phyloP scores from a whole-genome alignment of 176 grass and related monocot species.

The Carex pumila region DNA sequence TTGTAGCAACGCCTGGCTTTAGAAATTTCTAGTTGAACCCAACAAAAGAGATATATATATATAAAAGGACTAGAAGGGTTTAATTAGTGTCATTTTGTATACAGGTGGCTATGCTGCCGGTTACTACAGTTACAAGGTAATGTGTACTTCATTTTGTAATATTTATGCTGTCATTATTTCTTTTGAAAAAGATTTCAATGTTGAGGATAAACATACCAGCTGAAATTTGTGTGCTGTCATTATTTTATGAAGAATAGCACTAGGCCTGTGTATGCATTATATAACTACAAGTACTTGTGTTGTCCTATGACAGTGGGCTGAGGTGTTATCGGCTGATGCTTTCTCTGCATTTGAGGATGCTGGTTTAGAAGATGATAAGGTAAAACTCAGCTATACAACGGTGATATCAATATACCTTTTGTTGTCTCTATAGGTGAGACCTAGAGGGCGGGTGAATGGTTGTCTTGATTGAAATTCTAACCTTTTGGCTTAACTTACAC shows the following conservation, averaged over 20 bases:
- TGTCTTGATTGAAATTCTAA: too few relatives aligned
- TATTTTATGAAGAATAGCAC: not conserved
- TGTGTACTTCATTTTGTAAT: not conserved
- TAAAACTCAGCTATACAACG: conserved; percentile 9
- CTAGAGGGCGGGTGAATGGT: too few relatives aligned
- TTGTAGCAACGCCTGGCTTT: not conserved
- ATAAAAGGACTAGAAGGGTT: not conserved
- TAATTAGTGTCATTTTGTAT: not conserved
- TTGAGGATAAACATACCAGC: not conserved
- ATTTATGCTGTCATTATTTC: not conserved
- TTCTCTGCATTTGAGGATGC: conserved; percentile 98
- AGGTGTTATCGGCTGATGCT: conserved; percentile 93
- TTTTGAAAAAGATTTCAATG: not conserved
- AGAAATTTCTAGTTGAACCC: not conserved
- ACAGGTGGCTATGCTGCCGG: conserved; percentile 96
- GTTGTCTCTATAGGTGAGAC: too few relatives aligned
- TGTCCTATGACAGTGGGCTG: conserved; percentile 61
- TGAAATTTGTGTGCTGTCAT: not conserved
- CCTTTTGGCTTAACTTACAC: too few relatives aligned
- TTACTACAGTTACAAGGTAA: conserved; percentile 99
- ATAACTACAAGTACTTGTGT: not conserved
- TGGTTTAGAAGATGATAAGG: conserved; percentile 85
- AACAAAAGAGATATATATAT: not conserved
- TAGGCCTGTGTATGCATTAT: not conserved
- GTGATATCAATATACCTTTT: not conserved